phyloP scores from a whole-genome alignment of 768 basidiomycete genomes.

The Coprinopsis strossmayeri region DNA sequence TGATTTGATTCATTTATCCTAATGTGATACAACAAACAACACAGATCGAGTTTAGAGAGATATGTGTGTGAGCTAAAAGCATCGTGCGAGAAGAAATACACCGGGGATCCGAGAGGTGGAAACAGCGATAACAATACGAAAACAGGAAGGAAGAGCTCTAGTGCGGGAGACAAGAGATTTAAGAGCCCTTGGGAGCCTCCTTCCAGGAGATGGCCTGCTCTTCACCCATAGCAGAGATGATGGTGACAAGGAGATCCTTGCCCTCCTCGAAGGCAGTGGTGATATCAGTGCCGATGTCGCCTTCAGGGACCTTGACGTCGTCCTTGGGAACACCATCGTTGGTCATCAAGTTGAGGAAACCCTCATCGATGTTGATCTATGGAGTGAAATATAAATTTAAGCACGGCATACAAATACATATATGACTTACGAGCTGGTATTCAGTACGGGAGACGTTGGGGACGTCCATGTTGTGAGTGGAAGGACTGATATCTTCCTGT shows the following conservation, averaged over 20 bases:
- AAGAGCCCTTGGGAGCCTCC: conserved; percentile 72
- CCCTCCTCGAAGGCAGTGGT: conserved; percentile 67
- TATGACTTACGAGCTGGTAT: conserved; percentile 71
- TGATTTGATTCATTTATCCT: conserved; percentile 11
- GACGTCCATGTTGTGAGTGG: conserved; percentile 99
- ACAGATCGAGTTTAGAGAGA: conserved; percentile 7
- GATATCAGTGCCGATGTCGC: conserved; percentile 73
- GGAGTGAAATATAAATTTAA: conserved; percentile 7
- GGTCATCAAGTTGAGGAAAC: conserved; percentile 92
- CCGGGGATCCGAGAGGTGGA: conserved; percentile 7
- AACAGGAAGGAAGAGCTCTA: conserved; percentile 68
- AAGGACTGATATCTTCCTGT: conserved; percentile 91
- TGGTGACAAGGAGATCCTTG: conserved; percentile 84
- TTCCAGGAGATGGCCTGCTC: conserved; percentile 88
- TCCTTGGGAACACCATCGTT: conserved; percentile 78
- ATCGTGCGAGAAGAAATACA: background rate
- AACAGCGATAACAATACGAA: conserved; percentile 12
- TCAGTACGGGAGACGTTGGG: conserved; percentile 89
- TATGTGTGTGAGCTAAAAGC: conserved; percentile 3
- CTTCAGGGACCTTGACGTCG: conserved; percentile 91
- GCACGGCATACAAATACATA: conserved; percentile 8
- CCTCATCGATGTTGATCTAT: conserved; percentile 87
- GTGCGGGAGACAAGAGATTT: conserved; percentile 31
- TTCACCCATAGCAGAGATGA: conserved; percentile 87
- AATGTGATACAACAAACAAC: conserved; percentile 12